These are phyloP conservation scores for Pistacia integerrima DNA, from an alignment of 345 rosid genomes.

Conservation along the genomic window DNA sequence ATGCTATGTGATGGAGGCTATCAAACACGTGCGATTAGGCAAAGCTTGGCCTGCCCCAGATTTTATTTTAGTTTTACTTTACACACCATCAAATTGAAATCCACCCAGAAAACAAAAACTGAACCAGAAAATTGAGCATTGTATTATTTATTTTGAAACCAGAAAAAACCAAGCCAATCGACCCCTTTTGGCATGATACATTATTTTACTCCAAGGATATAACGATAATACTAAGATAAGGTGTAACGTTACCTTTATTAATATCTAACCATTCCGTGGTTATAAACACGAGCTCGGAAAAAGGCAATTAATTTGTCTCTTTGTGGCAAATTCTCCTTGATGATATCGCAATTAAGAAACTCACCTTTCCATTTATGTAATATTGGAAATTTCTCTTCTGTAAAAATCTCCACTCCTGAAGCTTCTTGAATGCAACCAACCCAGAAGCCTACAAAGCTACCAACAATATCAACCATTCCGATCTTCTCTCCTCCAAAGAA, in stretches of 20 bases:
- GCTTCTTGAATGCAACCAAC: constrained; percentile 38
- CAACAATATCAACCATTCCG: constrained; percentile 61
- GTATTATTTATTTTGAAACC: no score
- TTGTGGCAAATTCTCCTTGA: constrained; percentile 49
- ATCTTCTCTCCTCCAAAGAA: constrained; percentile 66
- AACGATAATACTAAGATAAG: no score
- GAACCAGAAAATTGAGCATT: not conserved
- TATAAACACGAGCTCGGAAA: not conserved
- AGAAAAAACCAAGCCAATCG: not conserved
- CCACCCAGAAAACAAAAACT: no score
- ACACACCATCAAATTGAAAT: no score
- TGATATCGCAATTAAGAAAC: constrained; percentile 23
- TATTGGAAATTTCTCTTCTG: constrained; percentile 47
- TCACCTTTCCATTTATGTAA: constrained; percentile 42
- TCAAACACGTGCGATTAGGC: no score
- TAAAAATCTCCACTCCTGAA: constrained; percentile 40
- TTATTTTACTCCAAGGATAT: no score
- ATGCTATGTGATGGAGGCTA: no score
- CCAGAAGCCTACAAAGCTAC: constrained; percentile 47
- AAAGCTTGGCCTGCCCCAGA: no score
- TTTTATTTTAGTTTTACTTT: no score
- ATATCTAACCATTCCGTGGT: no score
- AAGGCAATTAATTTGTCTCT: constrained; percentile 33
- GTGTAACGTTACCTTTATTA: no score
- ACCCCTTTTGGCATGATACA: no score